phyloP scores from a whole-genome alignment of 805 yeast species.

The Nakazawaea wickerhamii region DNA sequence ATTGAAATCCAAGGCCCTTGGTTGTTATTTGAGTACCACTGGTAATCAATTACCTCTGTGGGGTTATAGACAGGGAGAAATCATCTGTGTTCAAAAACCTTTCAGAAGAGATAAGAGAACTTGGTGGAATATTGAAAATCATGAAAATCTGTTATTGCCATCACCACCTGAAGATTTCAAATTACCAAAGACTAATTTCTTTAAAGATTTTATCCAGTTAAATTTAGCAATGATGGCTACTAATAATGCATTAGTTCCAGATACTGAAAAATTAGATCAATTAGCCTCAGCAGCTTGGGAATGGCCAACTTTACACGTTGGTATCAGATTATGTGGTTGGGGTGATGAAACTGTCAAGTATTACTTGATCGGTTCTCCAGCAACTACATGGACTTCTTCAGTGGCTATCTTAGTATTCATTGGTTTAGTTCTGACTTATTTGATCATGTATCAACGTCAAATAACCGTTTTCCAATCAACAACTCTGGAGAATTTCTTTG shows the following conservation, averaged over 20 bases:
- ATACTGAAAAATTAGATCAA: slow-evolving; percentile 65
- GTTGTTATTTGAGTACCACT: slow-evolving; percentile 75
- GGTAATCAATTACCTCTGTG: slow-evolving; percentile 67
- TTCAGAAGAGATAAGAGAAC: slow-evolving; percentile 75
- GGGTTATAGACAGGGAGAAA: slow-evolving; percentile 89
- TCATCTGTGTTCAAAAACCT: slow-evolving; percentile 67
- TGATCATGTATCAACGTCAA: slow-evolving; percentile 84
- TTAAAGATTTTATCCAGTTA: slow-evolving; percentile 69
- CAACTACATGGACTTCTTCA: slow-evolving; percentile 72
- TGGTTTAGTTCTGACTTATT: slow-evolving; percentile 34
- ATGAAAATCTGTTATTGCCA: slow-evolving; percentile 54
- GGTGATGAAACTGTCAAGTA: slow-evolving; percentile 51
- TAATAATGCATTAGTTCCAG: slow-evolving; percentile 77
- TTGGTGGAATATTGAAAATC: slow-evolving; percentile 84
- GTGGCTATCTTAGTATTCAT: slow-evolving; percentile 52
- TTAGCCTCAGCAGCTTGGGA: slow-evolving; percentile 77
- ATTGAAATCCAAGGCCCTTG: slow-evolving; percentile 53
- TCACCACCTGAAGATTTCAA: slow-evolving; percentile 55
- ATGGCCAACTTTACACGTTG: slow-evolving; percentile 79
- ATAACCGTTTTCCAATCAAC: slow-evolving; percentile 48
- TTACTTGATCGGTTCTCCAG: slow-evolving; percentile 71
- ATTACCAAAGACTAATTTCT: slow-evolving; percentile 69
- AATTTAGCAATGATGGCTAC: slow-evolving; percentile 88
- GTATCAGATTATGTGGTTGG: slow-evolving; percentile 77
- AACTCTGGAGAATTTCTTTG: slow-evolving; percentile 24